A percentile compares a stretch with the other conserved stretches of the same genome.
phyloP scores from a whole-genome alignment of 176 grass and related monocot species.

The Sorghum bicolor region Sorghum_bicolor_NCBIv3 NC_012875.2:43575501-43576000 shows the following conservation, averaged over 20 bases:
- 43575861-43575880: constrained; percentile 12
- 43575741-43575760: background rate
- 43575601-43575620: background rate
- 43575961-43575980: background rate
- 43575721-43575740: background rate
- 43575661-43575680: background rate
- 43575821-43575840: background rate
- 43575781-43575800: background rate
- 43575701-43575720: background rate
- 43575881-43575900: background rate
- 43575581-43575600: background rate
- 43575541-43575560: background rate
- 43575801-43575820: constrained; percentile 6
- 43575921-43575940: background rate
- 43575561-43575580: background rate
- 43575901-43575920: background rate
- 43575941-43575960: background rate
- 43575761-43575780: background rate
- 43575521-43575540: background rate
- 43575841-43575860: background rate
- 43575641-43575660: background rate
- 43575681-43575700: background rate
- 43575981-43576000: background rate
- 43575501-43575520: background rate
- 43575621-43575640: constrained; percentile 10